Base-by-base conservation (phyloP, 139 green algal species). In the Chlamydomonas asymmetrica region DNA sequence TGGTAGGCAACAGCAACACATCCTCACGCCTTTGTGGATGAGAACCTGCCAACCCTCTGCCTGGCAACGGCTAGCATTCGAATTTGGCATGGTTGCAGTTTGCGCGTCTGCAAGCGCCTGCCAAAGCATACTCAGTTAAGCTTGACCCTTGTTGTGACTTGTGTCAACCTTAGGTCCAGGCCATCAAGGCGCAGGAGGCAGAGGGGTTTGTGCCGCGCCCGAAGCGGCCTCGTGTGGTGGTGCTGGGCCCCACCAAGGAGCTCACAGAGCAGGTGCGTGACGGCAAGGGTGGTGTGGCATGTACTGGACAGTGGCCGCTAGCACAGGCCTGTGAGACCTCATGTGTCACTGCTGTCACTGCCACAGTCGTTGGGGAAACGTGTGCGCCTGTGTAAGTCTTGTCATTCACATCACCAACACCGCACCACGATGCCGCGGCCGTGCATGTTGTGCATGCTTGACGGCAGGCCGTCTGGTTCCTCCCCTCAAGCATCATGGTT, bases 241-340 rank as follows among this genome's bases (percentile, higher is more conserved):
- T 98, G 35, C 84, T 98, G 74, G 88, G 89, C 0, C 94, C 93
- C 45, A 97, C 93, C 10, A 86, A 90, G 2, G 95, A 98, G 84
- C 91, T 98, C 48, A 92, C 92, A 8, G 92, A 97, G 25, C 94
- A 98, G 85, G 78, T 90, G 39, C 35, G 81, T 10, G 5, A 25
- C 5, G 32, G 23, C 29, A 52, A 29, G 29, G 43, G 18, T 48
- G 68, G 37, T 38, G 16, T 54, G 10, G n/a, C n/a, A n/a, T n/a
- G n/a, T n/a, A n/a, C n/a, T n/a, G 23, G 22, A 34, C 22, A n/a
- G n/a, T n/a, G n/a, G n/a, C n/a, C n/a, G n/a, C n/a, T n/a, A n/a
- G n/a, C n/a, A n/a, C n/a, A n/a, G n/a, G n/a, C n/a, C 20, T 56
- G 16, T 56, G 48, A 56, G 16, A 20, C 48, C 48, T 56, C 48